Base-by-base conservation (phyloP, 257 asterid genomes). In the Thymus mandschuricus region DNA sequence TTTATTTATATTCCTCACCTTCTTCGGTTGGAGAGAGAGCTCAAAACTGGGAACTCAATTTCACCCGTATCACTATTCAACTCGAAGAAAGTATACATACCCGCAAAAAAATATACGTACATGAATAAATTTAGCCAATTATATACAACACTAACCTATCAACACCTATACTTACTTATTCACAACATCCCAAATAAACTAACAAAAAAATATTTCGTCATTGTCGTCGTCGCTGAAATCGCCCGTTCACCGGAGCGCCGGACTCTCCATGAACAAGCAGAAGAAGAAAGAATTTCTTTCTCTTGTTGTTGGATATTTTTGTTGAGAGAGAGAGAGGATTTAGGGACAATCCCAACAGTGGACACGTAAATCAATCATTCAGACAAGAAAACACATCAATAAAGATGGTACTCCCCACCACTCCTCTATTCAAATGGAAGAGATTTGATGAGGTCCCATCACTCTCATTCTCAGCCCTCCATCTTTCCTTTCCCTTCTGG, bases 281-380 rank as follows among this genome's bases (percentile, higher is more conserved):
- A 50, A 13, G 56, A 21, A 21, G 21, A 21, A 21, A 21, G 21
- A 21, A 21, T 21, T 21, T 21, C 21, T 21, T 21, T 21, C 12
- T 12, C n/a, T 4, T 33, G 44, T 2, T 6, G 6, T 21, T 9
- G 38, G 12, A 55, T 52, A 52, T 21, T 52, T 52, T 52, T 52
- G 31, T 6, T 52, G 41, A 38, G 10, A 21, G 58, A 1, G 58
- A 1, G 21, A 21, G 21, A 21, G 21, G 21, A 21, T 52, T 52
- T 52, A 29, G 3, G 49, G 3, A 4, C 8, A 49, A 61, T 61
- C 67, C 50, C 2, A 61, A 61, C 70, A 72, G 70, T 41, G 55
- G 76, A 41, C 64, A 51, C 35, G 64, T 62, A 52, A 70, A 44
- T 66, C 60, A 45, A 64, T 64, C 44, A 45, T 64, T 54, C 29